Base-by-base conservation (phyloP, 2,329 filamentous ascomycete genomes). In the Eutypella sp. region DNA sequence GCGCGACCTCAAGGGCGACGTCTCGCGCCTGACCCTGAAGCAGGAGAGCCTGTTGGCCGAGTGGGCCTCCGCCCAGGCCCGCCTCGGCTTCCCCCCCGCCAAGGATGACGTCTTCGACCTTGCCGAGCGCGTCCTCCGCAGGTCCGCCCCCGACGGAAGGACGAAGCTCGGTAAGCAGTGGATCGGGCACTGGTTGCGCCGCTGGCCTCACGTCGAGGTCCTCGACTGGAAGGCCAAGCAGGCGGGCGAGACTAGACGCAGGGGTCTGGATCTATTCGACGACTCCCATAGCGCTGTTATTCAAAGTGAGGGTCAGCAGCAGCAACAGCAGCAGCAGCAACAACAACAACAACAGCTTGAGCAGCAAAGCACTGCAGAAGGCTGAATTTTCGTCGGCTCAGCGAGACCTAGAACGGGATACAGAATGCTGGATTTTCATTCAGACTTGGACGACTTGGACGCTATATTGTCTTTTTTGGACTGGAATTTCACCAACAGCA, bases 21-120 rank as follows among this genome's bases (percentile, higher is more conserved):
- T 53, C 24, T 52, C 51, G 13, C 49, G 52, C 11, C 40, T 60
- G 33, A 52, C 56, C 5, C 48, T 56, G 5, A 44, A 53, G 13
- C 54, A 60, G 44, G 58, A 61, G 45, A 51, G 43, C 20, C 40
- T 60, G 20, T 42, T 61, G 9, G 57, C 57, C 2, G 53, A 59
- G 24, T 61, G 55, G 57, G 58, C 57, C 4, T 33, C 38, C 19
- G 55, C 51, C 19, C 55, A 56, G 42, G 48, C 40, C 2, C 47
- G 48, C 40, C 46, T 61, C 3, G 57, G 57, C 2, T 53, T 55
- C 10, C 58, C 58, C 15, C 50, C 57, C 4, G 48, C 48, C 3
- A 59, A 57, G 43, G 52, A 59, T 19, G 53, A 60, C 20, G 39
- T 61, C 3, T 60, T 55, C 41, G 20, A 46, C 7, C 47, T 60